Evolutionary conservation across 2,329 filamentous ascomycete species (phyloP).

Genomic region (Xylaria sp.): DNA sequence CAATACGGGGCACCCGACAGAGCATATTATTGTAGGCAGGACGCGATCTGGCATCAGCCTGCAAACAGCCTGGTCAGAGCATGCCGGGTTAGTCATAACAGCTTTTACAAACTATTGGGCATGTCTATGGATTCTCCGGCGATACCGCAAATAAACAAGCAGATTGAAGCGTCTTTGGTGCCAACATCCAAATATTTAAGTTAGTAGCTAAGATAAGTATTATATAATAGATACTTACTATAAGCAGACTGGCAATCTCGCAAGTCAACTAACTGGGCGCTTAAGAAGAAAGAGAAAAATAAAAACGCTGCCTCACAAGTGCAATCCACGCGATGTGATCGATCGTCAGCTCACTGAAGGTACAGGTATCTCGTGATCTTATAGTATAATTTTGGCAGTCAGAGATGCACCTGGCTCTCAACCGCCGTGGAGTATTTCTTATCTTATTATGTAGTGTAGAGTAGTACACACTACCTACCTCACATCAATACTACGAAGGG

Average conservation of each 20-base stretch:
- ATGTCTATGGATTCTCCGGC: background rate
- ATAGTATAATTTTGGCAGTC: background rate
- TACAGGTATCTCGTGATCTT: background rate
- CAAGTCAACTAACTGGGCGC: slow-evolving; percentile 9
- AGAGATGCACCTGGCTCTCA: slow-evolving; percentile 28
- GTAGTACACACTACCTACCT: background rate
- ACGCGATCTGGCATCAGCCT: slow-evolving; percentile 1
- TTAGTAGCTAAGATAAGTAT: no score
- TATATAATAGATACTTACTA: background rate
- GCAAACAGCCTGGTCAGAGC: background rate
- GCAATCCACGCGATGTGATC: background rate
- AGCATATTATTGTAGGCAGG: background rate
- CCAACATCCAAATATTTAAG: no score
- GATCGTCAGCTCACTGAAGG: slow-evolving; percentile 4
- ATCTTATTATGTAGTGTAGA: slow-evolving; percentile 1
- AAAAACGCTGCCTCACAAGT: background rate
- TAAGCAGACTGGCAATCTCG: background rate
- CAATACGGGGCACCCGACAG: slow-evolving; percentile 27
- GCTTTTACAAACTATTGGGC: background rate
- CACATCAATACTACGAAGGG: slow-evolving; percentile 11
- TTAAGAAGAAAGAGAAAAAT: background rate
- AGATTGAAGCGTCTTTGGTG: no score
- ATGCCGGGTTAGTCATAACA: background rate
- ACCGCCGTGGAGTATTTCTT: background rate
- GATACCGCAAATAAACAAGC: background rate